Evolutionary conservation across 2,329 filamentous ascomycete genomes (phyloP).

Genomic region (Exserohilum rostratum): DNA sequence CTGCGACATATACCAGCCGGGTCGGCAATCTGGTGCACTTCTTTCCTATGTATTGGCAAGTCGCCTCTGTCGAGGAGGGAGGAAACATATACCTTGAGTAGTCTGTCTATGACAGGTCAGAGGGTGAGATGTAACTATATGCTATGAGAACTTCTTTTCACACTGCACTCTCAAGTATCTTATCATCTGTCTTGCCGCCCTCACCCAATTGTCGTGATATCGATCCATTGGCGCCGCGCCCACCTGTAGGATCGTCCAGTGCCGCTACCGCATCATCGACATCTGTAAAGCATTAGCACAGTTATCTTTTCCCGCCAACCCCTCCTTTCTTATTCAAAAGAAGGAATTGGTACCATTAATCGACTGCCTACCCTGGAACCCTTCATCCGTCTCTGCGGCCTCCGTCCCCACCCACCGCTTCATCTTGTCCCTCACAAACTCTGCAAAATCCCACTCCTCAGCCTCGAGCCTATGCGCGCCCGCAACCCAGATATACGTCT

Average conservation of each 20-base stretch:
- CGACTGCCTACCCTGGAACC: conserved; percentile 51
- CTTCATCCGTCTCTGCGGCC: conserved; percentile 53
- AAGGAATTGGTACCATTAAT: conserved; percentile 26
- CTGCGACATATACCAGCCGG: neutral
- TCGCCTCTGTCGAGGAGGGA: too few species aligned
- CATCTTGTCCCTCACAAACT: conserved; percentile 80
- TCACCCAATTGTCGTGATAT: conserved; percentile 49
- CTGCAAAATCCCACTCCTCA: conserved; percentile 84
- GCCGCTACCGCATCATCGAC: conserved; percentile 53
- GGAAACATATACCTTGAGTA: neutral
- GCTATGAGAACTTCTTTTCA: conserved; percentile 18
- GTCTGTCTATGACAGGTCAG: neutral
- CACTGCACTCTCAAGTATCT: conserved; percentile 40
- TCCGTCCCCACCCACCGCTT: conserved; percentile 59
- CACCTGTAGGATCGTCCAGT: conserved; percentile 52
- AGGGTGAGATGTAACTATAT: neutral
- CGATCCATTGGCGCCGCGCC: conserved; percentile 50
- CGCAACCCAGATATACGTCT: conserved; percentile 60
- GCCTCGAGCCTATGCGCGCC: conserved; percentile 64
- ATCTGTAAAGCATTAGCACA: conserved; percentile 38
- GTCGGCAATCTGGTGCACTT: neutral
- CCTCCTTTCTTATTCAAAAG: neutral
- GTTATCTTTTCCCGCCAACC: neutral
- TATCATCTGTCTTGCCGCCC: conserved; percentile 18
- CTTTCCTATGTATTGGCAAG: neutral